Percentiles rank a stretch among this genome's conserved stretches.
Evolutionary conservation across 345 rosid genomes (phyloP).

Genomic region (Heritiera fomes): DNA sequence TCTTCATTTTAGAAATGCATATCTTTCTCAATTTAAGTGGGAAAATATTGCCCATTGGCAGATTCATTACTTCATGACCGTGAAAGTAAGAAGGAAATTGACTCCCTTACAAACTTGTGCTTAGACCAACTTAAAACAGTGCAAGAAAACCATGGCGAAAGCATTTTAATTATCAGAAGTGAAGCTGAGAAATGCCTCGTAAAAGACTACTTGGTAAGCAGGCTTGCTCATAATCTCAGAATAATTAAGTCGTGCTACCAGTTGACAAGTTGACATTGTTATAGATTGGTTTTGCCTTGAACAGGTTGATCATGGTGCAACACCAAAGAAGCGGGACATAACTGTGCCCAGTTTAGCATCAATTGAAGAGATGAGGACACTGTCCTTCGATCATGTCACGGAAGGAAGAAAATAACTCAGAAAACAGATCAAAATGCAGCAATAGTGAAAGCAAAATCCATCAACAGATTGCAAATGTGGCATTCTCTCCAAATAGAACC

Average conservation of each 20-base stretch:
- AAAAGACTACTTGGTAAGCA: constrained; percentile 71
- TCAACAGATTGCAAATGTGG: constrained; percentile 13
- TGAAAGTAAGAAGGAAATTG: constrained; percentile 51
- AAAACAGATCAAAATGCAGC: constrained; percentile 31
- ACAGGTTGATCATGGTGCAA: constrained; percentile 60
- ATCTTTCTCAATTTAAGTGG: background rate
- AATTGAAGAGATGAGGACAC: constrained; percentile 67
- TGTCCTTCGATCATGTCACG: constrained; percentile 18
- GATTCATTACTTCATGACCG: constrained; percentile 58
- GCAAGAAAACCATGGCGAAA: constrained; percentile 64
- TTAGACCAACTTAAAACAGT: constrained; percentile 50
- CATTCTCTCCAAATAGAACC: constrained; percentile 53
- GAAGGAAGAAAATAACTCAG: constrained; percentile 36
- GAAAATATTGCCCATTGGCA: constrained; percentile 26
- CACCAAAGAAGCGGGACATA: constrained; percentile 51
- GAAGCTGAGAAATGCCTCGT: constrained; percentile 70
- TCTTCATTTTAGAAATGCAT: background rate
- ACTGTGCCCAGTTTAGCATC: constrained; percentile 67
- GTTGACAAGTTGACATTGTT: background rate
- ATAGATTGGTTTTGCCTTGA: background rate
- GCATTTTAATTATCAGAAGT: constrained; percentile 52
- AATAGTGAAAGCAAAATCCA: constrained; percentile 39
- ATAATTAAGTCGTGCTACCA: background rate
- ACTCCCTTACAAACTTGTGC: constrained; percentile 46
- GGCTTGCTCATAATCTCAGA: background rate